Evolutionary conservation across 2,329 filamentous ascomycete species (phyloP), one percentile per base, ranked within the genome.

Genomic region (Claviceps arundinis): DNA sequence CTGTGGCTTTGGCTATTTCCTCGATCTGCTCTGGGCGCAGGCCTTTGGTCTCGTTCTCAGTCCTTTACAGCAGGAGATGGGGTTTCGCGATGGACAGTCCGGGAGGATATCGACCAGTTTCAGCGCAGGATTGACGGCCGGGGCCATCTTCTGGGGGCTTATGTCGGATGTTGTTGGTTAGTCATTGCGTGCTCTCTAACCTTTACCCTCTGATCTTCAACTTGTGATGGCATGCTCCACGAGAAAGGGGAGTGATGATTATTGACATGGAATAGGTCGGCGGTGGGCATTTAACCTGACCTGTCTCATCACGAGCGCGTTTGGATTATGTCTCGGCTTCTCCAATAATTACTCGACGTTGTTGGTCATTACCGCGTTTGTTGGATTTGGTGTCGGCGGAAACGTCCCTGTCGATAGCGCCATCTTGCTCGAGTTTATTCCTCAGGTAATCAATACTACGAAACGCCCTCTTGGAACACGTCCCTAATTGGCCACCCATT

Each of bases 201-300:
- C 19, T 19, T 19, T 19, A 5, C 7, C 24, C 14, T 24, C 11
- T 5, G 8, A 9, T 22, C 6, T n/a, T 8, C 26, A 30, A 9
- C 2, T 30, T 30, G 26, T 30, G 7, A 9, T 30, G 26, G 9
- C 9, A 11, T 34, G 30, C 9, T 34, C 30, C 9, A 11, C 8
- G 9, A 34, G 30, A 34, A 34, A 8, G 9, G 9, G 9, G 3
- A 34, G 9, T 34, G 30, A 9, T 34, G 3, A 19, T 19, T 19
- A 19, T 19, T 19, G 19, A 34, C 11, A 34, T 22, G 14, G 38
- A 26, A 19, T 9, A 50, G 69, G 68, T 50, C 71, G 77, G 34
- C 68, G 70, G 51, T 78, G 74, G 72, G 76, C 76, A 0, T 81
- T 81, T 64, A 81, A 80, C 58, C 57, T 78, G 40, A 80, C 77